These are phyloP conservation scores for Xylariaceae sp. DNA, from an alignment of 2,329 filamentous ascomycete genomes.

Conservation along the genomic window DNA sequence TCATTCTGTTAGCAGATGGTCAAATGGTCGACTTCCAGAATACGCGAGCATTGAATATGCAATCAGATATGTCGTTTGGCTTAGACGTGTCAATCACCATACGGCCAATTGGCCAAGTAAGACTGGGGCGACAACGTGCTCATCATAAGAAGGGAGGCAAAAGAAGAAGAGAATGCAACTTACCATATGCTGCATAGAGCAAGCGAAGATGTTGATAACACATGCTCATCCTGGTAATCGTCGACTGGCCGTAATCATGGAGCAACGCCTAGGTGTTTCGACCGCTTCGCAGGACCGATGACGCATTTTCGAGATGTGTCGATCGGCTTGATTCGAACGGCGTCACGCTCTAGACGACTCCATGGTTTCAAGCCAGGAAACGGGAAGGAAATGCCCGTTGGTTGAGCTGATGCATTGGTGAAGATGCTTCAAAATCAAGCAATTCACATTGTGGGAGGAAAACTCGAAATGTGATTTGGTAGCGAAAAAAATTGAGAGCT, in stretches of 20 bases:
- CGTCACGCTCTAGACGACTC: not conserved
- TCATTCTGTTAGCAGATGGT: slow-evolving; percentile 20
- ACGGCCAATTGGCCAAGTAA: slow-evolving; percentile 36
- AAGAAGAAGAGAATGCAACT: slow-evolving; percentile 9
- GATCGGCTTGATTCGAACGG: not conserved
- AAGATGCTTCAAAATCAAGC: not conserved
- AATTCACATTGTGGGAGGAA: slow-evolving; percentile 1
- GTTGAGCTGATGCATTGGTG: not conserved
- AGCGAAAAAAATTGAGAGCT: slow-evolving; percentile 8
- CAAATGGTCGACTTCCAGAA: not conserved
- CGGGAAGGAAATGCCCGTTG: not conserved
- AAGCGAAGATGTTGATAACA: not conserved
- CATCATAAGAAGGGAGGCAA: slow-evolving; percentile 40
- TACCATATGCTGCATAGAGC: slow-evolving; percentile 15
- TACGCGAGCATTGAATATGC: slow-evolving; percentile 7
- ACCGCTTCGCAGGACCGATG: not conserved
- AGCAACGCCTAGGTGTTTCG: not conserved
- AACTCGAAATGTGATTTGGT: not conserved
- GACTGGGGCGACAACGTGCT: slow-evolving; percentile 56
- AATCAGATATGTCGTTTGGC: slow-evolving; percentile 46
- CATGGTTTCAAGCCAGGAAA: not conserved
- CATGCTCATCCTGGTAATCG: not conserved
- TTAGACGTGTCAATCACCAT: slow-evolving; percentile 54
- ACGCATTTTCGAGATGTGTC: not conserved
- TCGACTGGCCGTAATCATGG: not conserved